These are phyloP conservation scores for Sugiyamaella pinicola DNA, from an alignment of 1,139 yeast genomes.

Conservation along the genomic window DNA sequence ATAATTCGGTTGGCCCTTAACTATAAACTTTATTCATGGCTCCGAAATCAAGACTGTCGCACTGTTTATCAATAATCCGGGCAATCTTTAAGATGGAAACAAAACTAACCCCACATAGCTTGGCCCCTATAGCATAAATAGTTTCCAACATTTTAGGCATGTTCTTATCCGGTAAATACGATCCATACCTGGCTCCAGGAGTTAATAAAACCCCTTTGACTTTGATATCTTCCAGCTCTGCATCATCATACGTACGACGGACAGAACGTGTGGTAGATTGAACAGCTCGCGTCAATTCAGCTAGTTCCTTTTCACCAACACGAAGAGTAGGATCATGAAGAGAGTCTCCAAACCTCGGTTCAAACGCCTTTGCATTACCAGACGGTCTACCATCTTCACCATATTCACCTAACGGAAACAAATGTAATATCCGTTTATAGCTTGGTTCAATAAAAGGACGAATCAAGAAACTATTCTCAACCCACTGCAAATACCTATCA, in stretches of 20 bases:
- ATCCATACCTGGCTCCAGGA: constrained; percentile 28
- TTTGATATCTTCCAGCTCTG: constrained; percentile 8
- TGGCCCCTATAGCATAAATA: constrained; percentile 2
- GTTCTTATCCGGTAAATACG: constrained; percentile 10
- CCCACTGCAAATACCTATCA: constrained; percentile 40
- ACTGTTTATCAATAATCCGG: neutral
- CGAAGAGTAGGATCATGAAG: constrained; percentile 2
- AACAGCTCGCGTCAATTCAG: constrained; percentile 28
- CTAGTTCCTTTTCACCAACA: constrained; percentile 14
- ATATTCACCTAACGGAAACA: constrained; percentile 32
- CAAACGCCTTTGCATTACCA: neutral
- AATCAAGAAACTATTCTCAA: constrained; percentile 28
- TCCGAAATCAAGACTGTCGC: constrained; percentile 4
- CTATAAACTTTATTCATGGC: constrained; percentile 1
- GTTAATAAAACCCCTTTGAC: constrained; percentile 19
- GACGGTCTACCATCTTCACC: constrained; percentile 9
- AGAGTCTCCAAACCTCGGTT: constrained; percentile 2
- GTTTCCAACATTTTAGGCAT: constrained; percentile 3
- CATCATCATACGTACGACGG: neutral
- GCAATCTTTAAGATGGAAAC: neutral
- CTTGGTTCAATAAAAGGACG: constrained; percentile 13
- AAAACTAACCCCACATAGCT: constrained; percentile 5
- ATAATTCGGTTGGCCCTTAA: neutral
- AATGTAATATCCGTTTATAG: constrained; percentile 26
- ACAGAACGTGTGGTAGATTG: constrained; percentile 24